Base-by-base conservation (phyloP, 495 filamentous ascomycete genomes). In the Trichoderma erinaceum region DNA sequence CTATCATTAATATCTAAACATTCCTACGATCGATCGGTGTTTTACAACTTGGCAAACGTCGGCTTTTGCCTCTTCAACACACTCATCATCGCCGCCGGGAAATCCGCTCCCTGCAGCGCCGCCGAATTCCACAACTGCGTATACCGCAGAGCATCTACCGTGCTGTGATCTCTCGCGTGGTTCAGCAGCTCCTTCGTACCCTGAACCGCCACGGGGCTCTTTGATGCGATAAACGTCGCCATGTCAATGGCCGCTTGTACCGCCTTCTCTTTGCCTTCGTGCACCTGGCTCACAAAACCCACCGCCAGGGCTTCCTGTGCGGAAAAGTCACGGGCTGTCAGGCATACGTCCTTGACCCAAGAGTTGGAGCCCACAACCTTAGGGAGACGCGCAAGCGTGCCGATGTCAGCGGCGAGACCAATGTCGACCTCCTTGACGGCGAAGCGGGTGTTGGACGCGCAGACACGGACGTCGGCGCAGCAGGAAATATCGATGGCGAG, bases 371-470 rank as follows among this genome's bases (percentile, higher is more conserved):
- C 88, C 6, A 97, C 92, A 10, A 90, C 81, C 78, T 96, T 95
- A 41, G 95, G 95, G 52, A 99, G 79, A 3, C 95, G 89, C 25
- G 84, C 87, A 48, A 99, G 79, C 1, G 93, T 97, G 18, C 95
- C 95, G 63, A 98, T 88, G 76, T 99, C 95, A 18, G 95, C 95
- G 15, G 95, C 95, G 35, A 99, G 77, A 0, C 95, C 95, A 44
- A 98, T 96, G 74, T 97, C 95, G 16, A 97, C 92, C 79, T 98
- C 96, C 74, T 97, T 97, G 27, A 98, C 92, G 0, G 87, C 81
- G 71, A 97, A 91, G 29, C 79, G 81, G 1, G 87, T 82, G 64
- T 88, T 83, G 16, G 78, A 73, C 0, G 87, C 81, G 71, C 86
- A 90, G 68, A 98, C 78, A 15, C 95, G 87, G 66, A 99, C 84